These are phyloP conservation scores for Cercophora sp. DNA, from an alignment of 495 filamentous ascomycete genomes.

Conservation along the genomic window DNA sequence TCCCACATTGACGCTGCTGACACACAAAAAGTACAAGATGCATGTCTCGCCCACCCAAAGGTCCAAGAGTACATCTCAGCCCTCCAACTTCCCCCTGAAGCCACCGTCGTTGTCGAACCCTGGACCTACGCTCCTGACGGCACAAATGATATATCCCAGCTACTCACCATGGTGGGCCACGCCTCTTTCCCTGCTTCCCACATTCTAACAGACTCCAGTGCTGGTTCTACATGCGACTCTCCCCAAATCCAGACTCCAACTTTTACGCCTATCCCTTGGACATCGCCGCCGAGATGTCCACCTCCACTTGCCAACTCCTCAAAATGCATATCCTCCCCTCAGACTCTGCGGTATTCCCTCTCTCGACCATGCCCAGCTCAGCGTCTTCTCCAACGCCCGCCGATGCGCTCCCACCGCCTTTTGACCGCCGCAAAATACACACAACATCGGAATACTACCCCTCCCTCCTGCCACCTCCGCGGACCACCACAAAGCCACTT, in stretches of 20 bases:
- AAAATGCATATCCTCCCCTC: constrained; percentile 55
- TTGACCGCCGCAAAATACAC: constrained; percentile 49
- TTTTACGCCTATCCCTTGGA: constrained; percentile 73
- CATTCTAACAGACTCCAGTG: constrained; percentile 53
- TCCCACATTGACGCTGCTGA: constrained; percentile 53
- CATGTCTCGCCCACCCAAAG: constrained; percentile 48
- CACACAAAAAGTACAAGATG: constrained; percentile 52
- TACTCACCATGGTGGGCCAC: constrained; percentile 49
- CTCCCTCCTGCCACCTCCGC: constrained; percentile 54
- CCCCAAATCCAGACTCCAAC: constrained; percentile 58
- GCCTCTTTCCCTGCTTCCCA: constrained; percentile 28
- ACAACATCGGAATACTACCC: constrained; percentile 67
- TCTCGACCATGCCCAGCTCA: too few species aligned
- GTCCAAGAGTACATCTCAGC: constrained; percentile 58
- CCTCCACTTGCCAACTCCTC: constrained; percentile 57
- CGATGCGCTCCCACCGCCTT: neutral
- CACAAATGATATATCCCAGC: constrained; percentile 43
- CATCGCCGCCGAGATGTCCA: constrained; percentile 70
- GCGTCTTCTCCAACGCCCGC: too few species aligned
- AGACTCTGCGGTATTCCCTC: constrained; percentile 35
- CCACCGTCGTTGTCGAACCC: constrained; percentile 58
- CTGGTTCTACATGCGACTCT: constrained; percentile 60
- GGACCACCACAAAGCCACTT: constrained; percentile 68
- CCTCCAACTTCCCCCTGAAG: constrained; percentile 56
- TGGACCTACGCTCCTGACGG: constrained; percentile 61